These are phyloP conservation scores for Abortiporus biennis DNA, from an alignment of 1,284 basidiomycete species.

Conservation along the genomic window DNA sequence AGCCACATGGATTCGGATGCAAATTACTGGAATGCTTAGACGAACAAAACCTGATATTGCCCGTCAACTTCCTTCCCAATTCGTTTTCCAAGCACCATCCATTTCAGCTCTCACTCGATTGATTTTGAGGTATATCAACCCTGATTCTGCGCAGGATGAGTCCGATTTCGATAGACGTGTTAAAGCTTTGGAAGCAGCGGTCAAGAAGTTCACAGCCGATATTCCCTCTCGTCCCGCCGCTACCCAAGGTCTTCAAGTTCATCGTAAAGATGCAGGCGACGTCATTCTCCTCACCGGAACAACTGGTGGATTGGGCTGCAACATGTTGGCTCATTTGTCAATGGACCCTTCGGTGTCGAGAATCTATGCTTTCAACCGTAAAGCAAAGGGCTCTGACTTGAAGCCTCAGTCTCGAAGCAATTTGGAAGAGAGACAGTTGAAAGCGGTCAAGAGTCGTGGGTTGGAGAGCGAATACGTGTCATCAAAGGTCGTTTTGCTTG, in stretches of 20 bases:
- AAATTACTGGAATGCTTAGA: conserved; percentile 21
- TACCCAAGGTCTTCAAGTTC: neutral
- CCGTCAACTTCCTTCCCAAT: conserved; percentile 19
- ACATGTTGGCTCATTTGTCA: conserved; percentile 23
- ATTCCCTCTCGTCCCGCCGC: conserved; percentile 24
- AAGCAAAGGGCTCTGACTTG: neutral
- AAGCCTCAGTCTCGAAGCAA: too few species aligned
- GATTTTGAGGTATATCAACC: conserved; percentile 11
- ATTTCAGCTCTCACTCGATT: conserved; percentile 22
- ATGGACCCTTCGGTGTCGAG: conserved; percentile 14
- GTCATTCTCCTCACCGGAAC: conserved; percentile 30
- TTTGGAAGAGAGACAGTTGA: conserved; percentile 23
- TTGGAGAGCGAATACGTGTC: conserved; percentile 23
- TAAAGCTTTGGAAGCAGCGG: conserved; percentile 22
- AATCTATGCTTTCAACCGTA: conserved; percentile 30
- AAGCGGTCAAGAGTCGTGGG: conserved; percentile 24
- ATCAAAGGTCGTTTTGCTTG: conserved; percentile 27
- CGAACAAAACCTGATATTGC: conserved; percentile 11
- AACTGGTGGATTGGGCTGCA: conserved; percentile 28
- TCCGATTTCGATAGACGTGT: conserved; percentile 10
- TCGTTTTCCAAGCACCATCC: conserved; percentile 31
- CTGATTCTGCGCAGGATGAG: conserved; percentile 10
- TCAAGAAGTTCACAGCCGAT: conserved; percentile 25
- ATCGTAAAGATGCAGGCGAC: conserved; percentile 11
- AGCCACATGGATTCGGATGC: conserved; percentile 31